A percentile compares a stretch with the other conserved stretches of the same genome.
phyloP scores from a whole-genome alignment of 2,329 filamentous ascomycete genomes.

The Diaporthe ilicicola region DNA sequence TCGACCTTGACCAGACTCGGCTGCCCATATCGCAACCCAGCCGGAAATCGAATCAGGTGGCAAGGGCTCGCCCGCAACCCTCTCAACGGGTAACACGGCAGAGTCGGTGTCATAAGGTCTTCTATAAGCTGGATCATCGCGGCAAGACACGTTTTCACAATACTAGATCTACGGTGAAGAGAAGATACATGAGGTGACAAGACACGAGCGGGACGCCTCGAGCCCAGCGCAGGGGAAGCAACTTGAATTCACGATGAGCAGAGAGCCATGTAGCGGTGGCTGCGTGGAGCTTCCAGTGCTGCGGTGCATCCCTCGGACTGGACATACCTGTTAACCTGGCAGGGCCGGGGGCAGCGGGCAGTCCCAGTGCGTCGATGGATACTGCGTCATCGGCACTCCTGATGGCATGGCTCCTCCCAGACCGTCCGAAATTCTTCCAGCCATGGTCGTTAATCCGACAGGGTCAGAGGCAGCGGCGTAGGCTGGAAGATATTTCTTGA shows the following conservation, averaged over 20 bases:
- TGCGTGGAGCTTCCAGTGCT: background rate
- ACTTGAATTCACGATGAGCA: slow-evolving; percentile 6
- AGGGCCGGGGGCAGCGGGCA: background rate
- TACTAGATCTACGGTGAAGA: background rate
- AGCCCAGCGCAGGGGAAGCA: background rate
- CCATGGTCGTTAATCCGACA: background rate
- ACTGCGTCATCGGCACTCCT: background rate
- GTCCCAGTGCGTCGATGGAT: background rate
- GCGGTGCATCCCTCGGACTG: background rate
- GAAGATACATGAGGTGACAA: background rate
- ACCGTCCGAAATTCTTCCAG: background rate
- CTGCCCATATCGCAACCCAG: background rate
- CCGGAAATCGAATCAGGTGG: background rate
- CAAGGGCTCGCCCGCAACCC: background rate
- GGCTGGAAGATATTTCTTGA: background rate
- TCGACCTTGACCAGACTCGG: background rate
- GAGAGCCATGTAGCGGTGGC: background rate
- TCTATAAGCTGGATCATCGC: background rate
- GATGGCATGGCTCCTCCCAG: background rate
- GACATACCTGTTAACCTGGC: slow-evolving; percentile 6
- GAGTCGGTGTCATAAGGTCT: background rate
- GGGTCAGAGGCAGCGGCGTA: background rate
- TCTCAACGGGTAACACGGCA: background rate
- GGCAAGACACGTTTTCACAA: background rate
- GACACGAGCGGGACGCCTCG: background rate